Percentiles rank a stretch among this genome's conserved stretches.
Conservation (phyloP, 805 yeast genomes). For the Ogataea trehaloabstinens region DNA sequence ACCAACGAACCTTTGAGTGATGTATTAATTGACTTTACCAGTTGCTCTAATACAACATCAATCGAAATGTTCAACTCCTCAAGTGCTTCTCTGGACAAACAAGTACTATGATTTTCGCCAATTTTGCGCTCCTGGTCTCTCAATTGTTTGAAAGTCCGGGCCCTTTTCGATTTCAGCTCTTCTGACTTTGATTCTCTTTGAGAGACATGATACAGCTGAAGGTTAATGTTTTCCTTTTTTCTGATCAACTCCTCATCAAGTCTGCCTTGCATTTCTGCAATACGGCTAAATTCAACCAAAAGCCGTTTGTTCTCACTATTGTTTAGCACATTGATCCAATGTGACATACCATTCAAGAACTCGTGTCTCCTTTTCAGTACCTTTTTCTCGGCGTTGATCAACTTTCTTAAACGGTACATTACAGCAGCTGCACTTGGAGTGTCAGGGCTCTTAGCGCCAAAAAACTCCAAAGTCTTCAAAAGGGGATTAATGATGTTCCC, state of each 20-base stretch:
- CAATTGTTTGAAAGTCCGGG: conserved; percentile 36
- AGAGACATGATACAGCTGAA: conserved; percentile 44
- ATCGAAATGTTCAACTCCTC: conserved; percentile 51
- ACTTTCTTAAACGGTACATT: conserved; percentile 33
- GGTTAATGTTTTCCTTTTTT: conserved; percentile 41
- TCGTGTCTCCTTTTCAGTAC: conserved; percentile 35
- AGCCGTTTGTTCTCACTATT: conserved; percentile 38
- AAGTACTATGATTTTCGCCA: conserved; percentile 45
- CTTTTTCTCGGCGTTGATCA: conserved; percentile 40
- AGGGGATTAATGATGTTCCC: conserved; percentile 22
- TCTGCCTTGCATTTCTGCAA: conserved; percentile 38
- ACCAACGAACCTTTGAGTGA: conserved; percentile 44
- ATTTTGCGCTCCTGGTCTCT: conserved; percentile 43
- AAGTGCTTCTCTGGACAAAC: conserved; percentile 46
- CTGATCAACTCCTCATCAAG: conserved; percentile 36
- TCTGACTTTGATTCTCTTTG: conserved; percentile 49
- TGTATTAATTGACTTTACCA: conserved; percentile 43
- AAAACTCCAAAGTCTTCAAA: conserved; percentile 22
- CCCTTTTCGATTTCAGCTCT: conserved; percentile 36
- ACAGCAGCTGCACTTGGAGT: conserved; percentile 30
- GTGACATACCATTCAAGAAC: conserved; percentile 37
- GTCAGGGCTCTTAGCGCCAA: conserved; percentile 27
- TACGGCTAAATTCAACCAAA: conserved; percentile 39
- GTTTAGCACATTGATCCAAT: conserved; percentile 42
- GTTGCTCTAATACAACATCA: conserved; percentile 53